phyloP scores from a whole-genome alignment of 108 stramenopile species.

The Aurantiochytrium sp. region DNA sequence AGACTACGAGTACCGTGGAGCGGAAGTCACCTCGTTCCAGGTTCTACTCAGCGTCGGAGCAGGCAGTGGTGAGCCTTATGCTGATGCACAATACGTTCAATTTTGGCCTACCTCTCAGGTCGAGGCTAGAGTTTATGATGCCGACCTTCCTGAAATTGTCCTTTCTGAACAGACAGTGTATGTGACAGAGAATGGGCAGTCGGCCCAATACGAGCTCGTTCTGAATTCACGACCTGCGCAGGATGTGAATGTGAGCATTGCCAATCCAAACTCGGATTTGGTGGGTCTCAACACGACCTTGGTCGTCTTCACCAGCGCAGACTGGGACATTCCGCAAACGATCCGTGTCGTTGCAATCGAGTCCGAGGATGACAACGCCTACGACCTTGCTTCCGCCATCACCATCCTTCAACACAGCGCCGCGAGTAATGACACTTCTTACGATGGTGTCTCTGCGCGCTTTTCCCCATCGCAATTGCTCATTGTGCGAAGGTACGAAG shows the following conservation, averaged over 20 bases:
- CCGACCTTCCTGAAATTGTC: constrained; percentile 6
- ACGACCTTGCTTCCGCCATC: not conserved
- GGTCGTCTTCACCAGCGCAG: not conserved
- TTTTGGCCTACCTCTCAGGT: not conserved
- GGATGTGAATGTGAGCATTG: constrained; percentile 19
- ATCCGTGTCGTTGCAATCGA: constrained; percentile 23
- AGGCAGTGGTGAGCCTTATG: not conserved
- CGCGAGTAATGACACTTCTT: not conserved
- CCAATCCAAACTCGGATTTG: not conserved
- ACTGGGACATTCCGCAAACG: constrained; percentile 19
- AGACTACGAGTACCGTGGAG: not conserved
- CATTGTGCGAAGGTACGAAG: not conserved
- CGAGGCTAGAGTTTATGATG: not conserved
- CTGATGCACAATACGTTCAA: not conserved
- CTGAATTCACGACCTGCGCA: constrained; percentile 18
- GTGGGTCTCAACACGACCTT: not conserved
- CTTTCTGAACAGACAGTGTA: constrained; percentile 25
- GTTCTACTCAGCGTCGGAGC: not conserved
- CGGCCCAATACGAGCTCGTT: constrained; percentile 24
- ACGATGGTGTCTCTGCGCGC: not conserved
- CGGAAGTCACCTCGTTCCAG: not conserved
- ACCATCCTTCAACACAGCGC: not conserved
- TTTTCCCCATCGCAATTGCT: not conserved
- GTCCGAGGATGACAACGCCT: constrained; percentile 14
- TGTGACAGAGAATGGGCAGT: constrained; percentile 24